Evolutionary conservation across 2,329 filamentous ascomycete genomes (phyloP), one percentile per base, ranked within the genome.

Genomic region (Arachnopeziza araneosa): DNA sequence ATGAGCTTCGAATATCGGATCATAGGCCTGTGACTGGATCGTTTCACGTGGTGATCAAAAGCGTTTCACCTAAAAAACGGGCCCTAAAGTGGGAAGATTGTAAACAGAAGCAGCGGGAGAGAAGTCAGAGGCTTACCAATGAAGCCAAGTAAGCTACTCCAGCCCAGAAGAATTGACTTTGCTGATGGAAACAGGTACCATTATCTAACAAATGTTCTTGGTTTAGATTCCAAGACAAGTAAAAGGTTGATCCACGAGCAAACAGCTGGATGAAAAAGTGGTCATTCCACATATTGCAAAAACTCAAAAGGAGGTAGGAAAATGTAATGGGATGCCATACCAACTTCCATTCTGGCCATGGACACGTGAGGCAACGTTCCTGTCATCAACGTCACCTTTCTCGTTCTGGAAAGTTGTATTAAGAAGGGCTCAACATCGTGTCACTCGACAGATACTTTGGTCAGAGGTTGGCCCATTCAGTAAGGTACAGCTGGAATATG

Each of bases 1-100:
- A 97, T 75, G 95, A 98, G 74, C 88, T 98, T 36, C 83, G 88
- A 62, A 90, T 93, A 5, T 96, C 91, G 32, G 95, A 99, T 72
- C 95, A 99, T 75, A 82, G 95, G 65, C 95, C 95, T 10, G 95
- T 99, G 30, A 96, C 89, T 63, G 95, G 90, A 1, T 79, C 80
- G 44, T 96, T 99, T 76, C 86, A 84, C 70, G 83, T 97, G 57
- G 85, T 89, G 56, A 82, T 97, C 61, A 99, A 98, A 79, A 90
- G 84, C 21, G 87, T 98, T 36, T 83, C 88, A 62, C 80, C 84
- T 6, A 82, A 84, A 68, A 82, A 84, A 70, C 83, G 91, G 63
- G 83, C 83, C 0, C 74, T 77, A 26, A 83, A 84, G 19, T 91
- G 88, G 86, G 87, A 90, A 69, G 82, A 85, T 68, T 90, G 89